Conservation (phyloP, 164 flowering plant species). For the Liquidambar formosana region DNA sequence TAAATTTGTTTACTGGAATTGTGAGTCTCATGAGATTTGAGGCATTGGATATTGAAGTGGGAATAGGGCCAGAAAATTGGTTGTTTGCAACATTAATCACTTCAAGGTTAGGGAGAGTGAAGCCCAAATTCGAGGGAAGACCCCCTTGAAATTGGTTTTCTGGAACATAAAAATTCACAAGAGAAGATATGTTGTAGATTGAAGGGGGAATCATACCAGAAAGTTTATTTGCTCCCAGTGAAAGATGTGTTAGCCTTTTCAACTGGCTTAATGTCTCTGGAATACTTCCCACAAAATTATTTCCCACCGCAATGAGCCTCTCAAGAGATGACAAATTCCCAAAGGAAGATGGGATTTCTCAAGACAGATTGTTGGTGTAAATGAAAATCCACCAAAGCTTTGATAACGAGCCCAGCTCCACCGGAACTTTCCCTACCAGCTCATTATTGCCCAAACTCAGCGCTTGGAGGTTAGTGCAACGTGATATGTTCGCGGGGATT, state of each 20-base stretch:
- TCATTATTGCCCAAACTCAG: slow-evolving; percentile 3
- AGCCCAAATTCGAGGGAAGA: slow-evolving; percentile 25
- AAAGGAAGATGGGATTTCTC: slow-evolving; percentile 16
- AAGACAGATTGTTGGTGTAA: slow-evolving; percentile 4
- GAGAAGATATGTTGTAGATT: slow-evolving; percentile 12
- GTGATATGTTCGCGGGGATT: slow-evolving; percentile 26
- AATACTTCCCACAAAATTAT: slow-evolving; percentile 8
- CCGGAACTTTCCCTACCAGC: slow-evolving; percentile 20
- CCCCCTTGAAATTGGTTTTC: slow-evolving; percentile 20
- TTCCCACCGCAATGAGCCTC: not conserved
- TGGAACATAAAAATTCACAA: not conserved
- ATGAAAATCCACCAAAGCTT: slow-evolving; percentile 10
- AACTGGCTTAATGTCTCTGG: slow-evolving; percentile 13
- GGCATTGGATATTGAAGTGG: slow-evolving; percentile 25
- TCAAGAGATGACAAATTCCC: slow-evolving; percentile 22
- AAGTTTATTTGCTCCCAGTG: slow-evolving; percentile 3
- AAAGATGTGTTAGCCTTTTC: not conserved
- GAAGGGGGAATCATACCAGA: slow-evolving; percentile 31
- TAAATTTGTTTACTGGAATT: slow-evolving; percentile 1
- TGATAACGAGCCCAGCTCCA: slow-evolving; percentile 18
- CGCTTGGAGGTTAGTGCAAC: slow-evolving; percentile 16
- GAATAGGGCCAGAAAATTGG: slow-evolving; percentile 21
- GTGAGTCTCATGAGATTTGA: slow-evolving; percentile 4
- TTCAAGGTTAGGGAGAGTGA: too few species aligned
- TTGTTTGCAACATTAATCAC: not conserved